phyloP scores from a whole-genome alignment of 139 green algal genomes.

The Dunaliella primolecta region DNA sequence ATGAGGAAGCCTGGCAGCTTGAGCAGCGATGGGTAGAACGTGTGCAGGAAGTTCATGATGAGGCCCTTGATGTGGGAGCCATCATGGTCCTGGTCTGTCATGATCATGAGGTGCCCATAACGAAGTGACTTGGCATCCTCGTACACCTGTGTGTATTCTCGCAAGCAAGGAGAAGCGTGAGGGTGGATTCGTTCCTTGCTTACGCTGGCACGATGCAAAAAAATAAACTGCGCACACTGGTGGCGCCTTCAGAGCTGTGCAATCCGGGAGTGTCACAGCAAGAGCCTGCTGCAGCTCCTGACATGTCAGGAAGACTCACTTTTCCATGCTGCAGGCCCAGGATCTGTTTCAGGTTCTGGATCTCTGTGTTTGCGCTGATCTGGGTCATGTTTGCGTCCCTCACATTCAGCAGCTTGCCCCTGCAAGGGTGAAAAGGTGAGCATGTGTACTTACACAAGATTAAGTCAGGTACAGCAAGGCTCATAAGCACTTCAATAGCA shows the following conservation, averaged over 20 bases:
- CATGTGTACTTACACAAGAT: not conserved
- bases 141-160: conserved; percentile 84
- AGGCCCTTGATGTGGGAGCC: conserved; percentile 99
- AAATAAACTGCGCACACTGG: no score
- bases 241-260: no score
- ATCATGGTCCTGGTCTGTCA: conserved; percentile 99
- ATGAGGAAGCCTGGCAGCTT: conserved; percentile 91
- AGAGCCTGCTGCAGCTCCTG: not conserved
- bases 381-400: conserved; percentile 83
- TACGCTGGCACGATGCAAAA: no score
- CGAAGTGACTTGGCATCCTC: conserved; percentile 86
- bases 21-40: conserved; percentile 95
- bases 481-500: not conserved
- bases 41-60: conserved; percentile 99
- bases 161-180: not conserved
- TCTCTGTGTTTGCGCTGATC: conserved; percentile 95
- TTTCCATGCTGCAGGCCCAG: conserved; percentile 96
- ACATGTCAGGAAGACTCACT: conserved; percentile 41
- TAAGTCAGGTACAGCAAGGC: not conserved
- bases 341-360: conserved; percentile 99
- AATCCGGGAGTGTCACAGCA: no score
- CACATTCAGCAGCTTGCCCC: conserved; percentile 99
- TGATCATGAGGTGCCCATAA: conserved; percentile 99
- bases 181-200: no score
- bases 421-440: conserved; percentile 21